phyloP scores from a whole-genome alignment of 345 rosid genomes.

The Raphanus sativus region DNA sequence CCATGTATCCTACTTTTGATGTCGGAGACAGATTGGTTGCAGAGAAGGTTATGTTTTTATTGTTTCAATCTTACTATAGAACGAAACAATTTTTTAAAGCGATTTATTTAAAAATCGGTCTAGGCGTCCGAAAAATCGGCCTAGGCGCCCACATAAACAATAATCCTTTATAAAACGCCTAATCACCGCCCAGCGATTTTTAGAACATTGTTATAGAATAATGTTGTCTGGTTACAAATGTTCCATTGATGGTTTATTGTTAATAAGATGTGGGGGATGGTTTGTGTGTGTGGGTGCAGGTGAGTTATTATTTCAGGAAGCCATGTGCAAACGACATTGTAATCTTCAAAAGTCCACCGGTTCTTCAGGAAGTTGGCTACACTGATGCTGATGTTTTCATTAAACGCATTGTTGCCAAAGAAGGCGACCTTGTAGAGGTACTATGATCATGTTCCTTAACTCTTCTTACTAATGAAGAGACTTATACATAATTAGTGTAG shows the following conservation, averaged over 20 bases:
- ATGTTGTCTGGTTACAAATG: slow-evolving; percentile 9
- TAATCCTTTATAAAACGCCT: no score
- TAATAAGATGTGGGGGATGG: background rate
- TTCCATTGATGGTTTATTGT: background rate
- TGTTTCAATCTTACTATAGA: background rate
- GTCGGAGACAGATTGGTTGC: slow-evolving; percentile 93
- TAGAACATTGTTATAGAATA: no score
- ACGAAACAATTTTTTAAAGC: no score
- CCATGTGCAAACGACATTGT: slow-evolving; percentile 94
- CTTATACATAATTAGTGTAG: slow-evolving; percentile 44
- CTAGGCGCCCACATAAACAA: no score
- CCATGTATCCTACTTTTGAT: slow-evolving; percentile 98
- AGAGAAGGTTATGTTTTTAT: slow-evolving; percentile 62
- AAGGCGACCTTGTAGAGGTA: slow-evolving; percentile 93
- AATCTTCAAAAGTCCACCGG: slow-evolving; percentile 92
- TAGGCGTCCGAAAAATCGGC: no score
- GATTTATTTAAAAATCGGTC: no score
- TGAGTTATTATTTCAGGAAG: slow-evolving; percentile 79
- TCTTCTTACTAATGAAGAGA: slow-evolving; percentile 2
- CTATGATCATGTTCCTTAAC: background rate
- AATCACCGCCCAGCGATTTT: no score
- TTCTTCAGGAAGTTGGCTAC: slow-evolving; percentile 92
- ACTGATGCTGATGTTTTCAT: slow-evolving; percentile 93
- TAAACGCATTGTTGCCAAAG: slow-evolving; percentile 85
- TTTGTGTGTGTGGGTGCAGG: slow-evolving; percentile 47